Conservation (phyloP, 805 yeast genomes). For the Wickerhamomyces silvicola region DNA sequence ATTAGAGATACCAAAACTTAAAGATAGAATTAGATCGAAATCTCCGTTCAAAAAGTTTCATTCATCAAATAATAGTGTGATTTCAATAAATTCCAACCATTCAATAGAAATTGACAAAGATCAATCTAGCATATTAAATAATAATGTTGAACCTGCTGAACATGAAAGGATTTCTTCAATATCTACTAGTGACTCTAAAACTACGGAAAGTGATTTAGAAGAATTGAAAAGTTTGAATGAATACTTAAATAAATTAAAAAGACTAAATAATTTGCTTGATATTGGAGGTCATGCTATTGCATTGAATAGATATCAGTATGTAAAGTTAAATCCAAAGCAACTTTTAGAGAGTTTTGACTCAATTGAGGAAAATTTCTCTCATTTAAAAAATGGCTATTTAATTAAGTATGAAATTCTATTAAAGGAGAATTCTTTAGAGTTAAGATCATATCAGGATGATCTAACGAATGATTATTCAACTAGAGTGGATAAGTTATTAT, state of each 20-base stretch:
- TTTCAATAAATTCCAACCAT: too few relatives aligned
- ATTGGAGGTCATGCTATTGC: conserved; percentile 19
- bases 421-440: conserved; percentile 15
- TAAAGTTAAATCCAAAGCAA: conserved; percentile 2
- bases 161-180: neutral
- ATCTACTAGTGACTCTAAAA: neutral
- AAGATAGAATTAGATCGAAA: conserved; percentile 17
- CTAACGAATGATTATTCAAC: conserved; percentile 30
- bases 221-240: conserved; percentile 11
- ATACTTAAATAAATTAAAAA: conserved; percentile 5
- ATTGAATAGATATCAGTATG: conserved; percentile 10
- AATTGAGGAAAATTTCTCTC: conserved; percentile 3
- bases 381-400: conserved; percentile 5
- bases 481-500: conserved; percentile 53
- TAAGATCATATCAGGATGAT: conserved; percentile 14
- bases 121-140: neutral
- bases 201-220: conserved; percentile 15
- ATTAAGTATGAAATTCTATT: conserved; percentile 7
- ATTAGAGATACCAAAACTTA: conserved; percentile 13
- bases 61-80: too few relatives aligned
- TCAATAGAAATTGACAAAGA: too few relatives aligned
- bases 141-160: neutral
- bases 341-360: conserved; percentile 4
- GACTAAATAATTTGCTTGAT: conserved; percentile 5
- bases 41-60: conserved; percentile 20